A percentile compares a stretch with the other conserved stretches of the same genome.
Evolutionary conservation across 169 alveolate species (phyloP).

Genomic region (Cardiosporidium cionae): DNA sequence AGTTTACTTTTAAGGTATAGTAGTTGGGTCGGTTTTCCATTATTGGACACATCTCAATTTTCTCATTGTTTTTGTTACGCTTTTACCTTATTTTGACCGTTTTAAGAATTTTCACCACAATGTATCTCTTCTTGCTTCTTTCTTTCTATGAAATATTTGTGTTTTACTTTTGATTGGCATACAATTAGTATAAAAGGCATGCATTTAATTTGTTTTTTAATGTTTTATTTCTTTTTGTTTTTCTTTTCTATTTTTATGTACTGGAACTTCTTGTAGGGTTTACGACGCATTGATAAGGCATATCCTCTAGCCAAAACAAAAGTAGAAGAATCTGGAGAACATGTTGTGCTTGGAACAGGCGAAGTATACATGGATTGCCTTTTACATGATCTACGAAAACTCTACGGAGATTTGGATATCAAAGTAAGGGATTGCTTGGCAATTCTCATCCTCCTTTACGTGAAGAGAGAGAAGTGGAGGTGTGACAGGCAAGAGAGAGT

Average conservation of each 20-base stretch:
- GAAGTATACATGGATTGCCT: conserved; percentile 95
- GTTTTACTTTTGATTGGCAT: neutral
- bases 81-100: too few species aligned
- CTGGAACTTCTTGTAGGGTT: conserved; percentile 58
- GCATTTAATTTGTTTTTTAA: neutral
- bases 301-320: conserved; percentile 85
- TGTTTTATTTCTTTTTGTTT: neutral
- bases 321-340: conserved; percentile 82
- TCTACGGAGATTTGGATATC: conserved; percentile 95
- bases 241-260: neutral
- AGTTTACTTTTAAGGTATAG: too few species aligned
- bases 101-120: too few species aligned
- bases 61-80: too few species aligned
- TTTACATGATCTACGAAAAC: conserved; percentile 91
- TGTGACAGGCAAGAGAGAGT: neutral
- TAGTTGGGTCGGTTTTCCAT: too few species aligned
- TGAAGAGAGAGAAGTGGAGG: neutral
- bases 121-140: too few species aligned
- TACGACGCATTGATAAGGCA: conserved; percentile 82
- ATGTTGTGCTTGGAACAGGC: conserved; percentile 93
- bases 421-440: conserved; percentile 77
- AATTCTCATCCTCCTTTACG: neutral
- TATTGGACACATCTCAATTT: too few species aligned
- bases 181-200: neutral
- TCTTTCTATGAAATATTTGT: too few species aligned